phyloP scores from a whole-genome alignment of 768 basidiomycete genomes.

The Boletus reticulatus region DNA sequence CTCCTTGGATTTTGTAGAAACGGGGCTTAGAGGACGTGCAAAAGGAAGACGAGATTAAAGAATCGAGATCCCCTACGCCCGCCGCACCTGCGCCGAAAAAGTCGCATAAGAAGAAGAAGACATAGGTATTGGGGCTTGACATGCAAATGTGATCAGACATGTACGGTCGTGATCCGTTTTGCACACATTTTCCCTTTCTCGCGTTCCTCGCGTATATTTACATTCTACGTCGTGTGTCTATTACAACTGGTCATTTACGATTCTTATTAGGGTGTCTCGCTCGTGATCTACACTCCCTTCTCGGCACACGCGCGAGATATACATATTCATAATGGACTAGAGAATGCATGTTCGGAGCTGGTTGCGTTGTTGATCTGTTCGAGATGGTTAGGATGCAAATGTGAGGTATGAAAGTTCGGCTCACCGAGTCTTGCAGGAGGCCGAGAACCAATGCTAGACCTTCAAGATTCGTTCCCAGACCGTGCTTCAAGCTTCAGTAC shows the following conservation, averaged over 20 bases:
- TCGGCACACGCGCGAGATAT: not conserved
- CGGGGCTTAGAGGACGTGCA: conserved; percentile 68
- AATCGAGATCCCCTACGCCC: conserved; percentile 64
- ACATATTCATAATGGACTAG: not conserved
- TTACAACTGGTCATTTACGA: too few relatives aligned
- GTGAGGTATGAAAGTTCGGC: not conserved
- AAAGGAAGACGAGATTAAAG: conserved; percentile 44
- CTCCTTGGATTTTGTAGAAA: conserved; percentile 44
- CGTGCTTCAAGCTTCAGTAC: too few relatives aligned
- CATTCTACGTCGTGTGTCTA: too few relatives aligned
- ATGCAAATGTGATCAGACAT: too few relatives aligned
- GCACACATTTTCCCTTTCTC: too few relatives aligned
- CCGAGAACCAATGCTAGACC: not conserved
- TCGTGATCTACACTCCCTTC: not conserved
- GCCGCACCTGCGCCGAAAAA: conserved; percentile 52
- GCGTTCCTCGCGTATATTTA: too few relatives aligned
- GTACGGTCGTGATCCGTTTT: too few relatives aligned
- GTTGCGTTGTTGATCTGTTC: not conserved
- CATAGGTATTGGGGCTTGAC: conserved; percentile 27
- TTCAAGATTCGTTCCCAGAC: not conserved
- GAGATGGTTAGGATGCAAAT: not conserved
- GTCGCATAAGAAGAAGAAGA: conserved; percentile 69
- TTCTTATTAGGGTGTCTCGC: too few relatives aligned
- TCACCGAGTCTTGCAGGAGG: not conserved
- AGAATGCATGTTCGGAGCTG: not conserved